Evolutionary conservation across 139 green algal genomes (phyloP).

Genomic region (Tetratostichococcus sp.): DNA sequence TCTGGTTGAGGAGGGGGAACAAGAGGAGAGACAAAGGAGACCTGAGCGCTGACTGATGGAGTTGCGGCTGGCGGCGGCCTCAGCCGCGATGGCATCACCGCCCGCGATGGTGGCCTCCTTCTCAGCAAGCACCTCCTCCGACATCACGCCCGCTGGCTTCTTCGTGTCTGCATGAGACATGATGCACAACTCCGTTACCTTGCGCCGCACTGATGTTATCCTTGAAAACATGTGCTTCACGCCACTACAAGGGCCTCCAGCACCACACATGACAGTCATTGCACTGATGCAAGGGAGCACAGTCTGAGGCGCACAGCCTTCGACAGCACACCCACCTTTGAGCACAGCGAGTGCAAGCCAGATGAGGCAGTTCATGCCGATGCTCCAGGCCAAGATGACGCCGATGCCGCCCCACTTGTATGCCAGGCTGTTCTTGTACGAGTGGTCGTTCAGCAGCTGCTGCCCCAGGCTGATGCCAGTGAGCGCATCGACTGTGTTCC

Average conservation of each 20-base stretch:
- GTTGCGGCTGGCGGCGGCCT: neutral
- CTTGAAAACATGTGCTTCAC: no score
- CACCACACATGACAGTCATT: no score
- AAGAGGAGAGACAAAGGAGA: no score
- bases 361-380: slow-evolving; percentile 12
- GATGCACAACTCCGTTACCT: no score
- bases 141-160: slow-evolving; percentile 5
- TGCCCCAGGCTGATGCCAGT: slow-evolving; percentile 1
- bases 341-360: slow-evolving; percentile 4
- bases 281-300: no score
- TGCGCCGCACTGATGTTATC: no score
- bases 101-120: neutral
- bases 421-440: neutral
- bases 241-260: no score
- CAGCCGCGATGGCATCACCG: no score
- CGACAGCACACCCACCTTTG: neutral
- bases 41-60: no score
- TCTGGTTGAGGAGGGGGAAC: no score
- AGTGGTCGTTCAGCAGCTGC: neutral
- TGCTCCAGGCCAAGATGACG: neutral
- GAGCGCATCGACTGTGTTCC: neutral
- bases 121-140: slow-evolving; percentile 18
- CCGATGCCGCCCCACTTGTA: slow-evolving; percentile 15
- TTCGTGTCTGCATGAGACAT: neutral
- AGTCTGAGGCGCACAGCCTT: no score